A percentile compares a stretch with the other conserved stretches of the same genome.
Conservation (phyloP, 1,139 yeast species). For the Suhomyces ambrosiae region DNA sequence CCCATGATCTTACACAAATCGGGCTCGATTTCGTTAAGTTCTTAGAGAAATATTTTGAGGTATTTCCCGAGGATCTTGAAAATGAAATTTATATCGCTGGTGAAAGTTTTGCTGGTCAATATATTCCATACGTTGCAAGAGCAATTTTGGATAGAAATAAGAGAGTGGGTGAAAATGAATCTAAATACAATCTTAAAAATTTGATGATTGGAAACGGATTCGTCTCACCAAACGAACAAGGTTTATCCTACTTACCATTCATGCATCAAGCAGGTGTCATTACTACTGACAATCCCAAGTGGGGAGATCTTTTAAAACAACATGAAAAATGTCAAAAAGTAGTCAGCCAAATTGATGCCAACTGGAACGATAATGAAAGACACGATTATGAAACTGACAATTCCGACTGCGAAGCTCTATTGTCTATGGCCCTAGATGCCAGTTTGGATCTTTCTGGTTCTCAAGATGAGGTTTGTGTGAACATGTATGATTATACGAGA, state of each 20-base stretch:
- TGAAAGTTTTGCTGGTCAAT: conserved; percentile 97
- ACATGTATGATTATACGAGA: conserved; percentile 79
- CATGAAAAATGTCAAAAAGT: conserved; percentile 67
- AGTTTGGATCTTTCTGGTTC: conserved; percentile 33
- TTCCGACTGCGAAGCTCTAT: conserved; percentile 49
- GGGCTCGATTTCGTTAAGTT: conserved; percentile 66
- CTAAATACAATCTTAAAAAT: conserved; percentile 55
- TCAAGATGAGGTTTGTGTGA: conserved; percentile 57
- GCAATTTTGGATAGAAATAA: conserved; percentile 56
- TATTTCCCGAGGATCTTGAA: conserved; percentile 71
- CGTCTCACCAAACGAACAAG: conserved; percentile 89
- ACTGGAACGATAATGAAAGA: conserved; percentile 24
- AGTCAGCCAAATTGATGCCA: conserved; percentile 37
- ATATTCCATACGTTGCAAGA: conserved; percentile 83
- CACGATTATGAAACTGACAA: conserved; percentile 36
- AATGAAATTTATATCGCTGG: conserved; percentile 84
- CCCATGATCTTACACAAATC: conserved; percentile 59
- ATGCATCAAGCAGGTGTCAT: conserved; percentile 63
- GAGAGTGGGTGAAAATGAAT: conserved; percentile 18
- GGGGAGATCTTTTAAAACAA: conserved; percentile 43
- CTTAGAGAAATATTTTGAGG: conserved; percentile 61
- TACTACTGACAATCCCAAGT: conserved; percentile 36
- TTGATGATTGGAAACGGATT: conserved; percentile 93
- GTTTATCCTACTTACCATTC: conserved; percentile 79
- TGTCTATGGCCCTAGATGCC: conserved; percentile 43